Evolutionary conservation across 768 basidiomycete genomes (phyloP).

Genomic region (Naematelia encephala): DNA sequence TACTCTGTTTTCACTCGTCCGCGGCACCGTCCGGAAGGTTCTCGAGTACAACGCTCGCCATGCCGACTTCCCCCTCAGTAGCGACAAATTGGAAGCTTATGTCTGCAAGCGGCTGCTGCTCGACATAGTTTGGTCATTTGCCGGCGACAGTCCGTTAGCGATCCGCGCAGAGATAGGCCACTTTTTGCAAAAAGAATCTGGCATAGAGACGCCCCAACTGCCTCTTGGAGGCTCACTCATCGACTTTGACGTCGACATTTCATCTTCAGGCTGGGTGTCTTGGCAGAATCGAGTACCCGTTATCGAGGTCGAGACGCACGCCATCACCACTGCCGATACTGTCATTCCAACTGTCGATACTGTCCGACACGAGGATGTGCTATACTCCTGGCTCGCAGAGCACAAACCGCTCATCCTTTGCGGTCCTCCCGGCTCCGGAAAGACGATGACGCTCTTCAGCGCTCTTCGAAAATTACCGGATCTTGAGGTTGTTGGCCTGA

Average conservation of each 20-base stretch:
- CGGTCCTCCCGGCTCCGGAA: conserved; percentile 98
- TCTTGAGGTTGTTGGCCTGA: conserved; percentile 98
- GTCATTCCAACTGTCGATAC: conserved; percentile 99
- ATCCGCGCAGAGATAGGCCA: conserved; percentile 84
- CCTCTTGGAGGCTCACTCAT: conserved; percentile 72
- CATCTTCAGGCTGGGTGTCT: conserved; percentile 77
- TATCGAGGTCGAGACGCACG: conserved; percentile 95
- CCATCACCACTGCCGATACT: conserved; percentile 90
- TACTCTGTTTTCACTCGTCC: conserved; percentile 93
- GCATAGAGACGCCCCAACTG: conserved; percentile 80
- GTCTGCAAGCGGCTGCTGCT: conserved; percentile 83
- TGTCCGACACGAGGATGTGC: conserved; percentile 93
- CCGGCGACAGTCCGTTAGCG: conserved; percentile 91
- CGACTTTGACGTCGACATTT: conserved; percentile 89
- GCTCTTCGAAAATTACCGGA: conserved; percentile 95
- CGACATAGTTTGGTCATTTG: conserved; percentile 96
- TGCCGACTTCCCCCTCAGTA: conserved; percentile 82
- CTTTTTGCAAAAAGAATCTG: conserved; percentile 76
- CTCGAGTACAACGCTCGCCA: conserved; percentile 94
- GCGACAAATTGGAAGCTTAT: conserved; percentile 84
- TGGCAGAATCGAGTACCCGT: conserved; percentile 91
- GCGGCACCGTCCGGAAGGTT: conserved; percentile 90
- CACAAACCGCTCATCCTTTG: conserved; percentile 98
- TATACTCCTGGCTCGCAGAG: conserved; percentile 98
- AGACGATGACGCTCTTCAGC: conserved; percentile 99